Base-by-base conservation (phyloP, 352 stramenopile species). In the Globisporangium recalcitrans region DNA sequence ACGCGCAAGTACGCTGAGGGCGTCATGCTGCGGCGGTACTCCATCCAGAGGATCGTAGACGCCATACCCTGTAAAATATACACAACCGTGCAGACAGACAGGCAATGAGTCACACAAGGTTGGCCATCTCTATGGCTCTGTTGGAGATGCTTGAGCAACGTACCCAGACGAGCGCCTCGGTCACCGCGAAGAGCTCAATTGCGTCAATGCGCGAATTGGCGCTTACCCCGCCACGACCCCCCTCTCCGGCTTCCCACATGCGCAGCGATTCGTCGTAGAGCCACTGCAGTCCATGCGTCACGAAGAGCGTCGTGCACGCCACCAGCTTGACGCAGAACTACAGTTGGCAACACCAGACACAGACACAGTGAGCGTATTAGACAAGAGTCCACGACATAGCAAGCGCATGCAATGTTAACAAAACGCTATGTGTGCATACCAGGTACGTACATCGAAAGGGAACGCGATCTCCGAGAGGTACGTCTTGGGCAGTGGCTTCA, bases 401-500 rank as follows among this genome's bases (percentile, higher is more conserved):
- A n/a, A 13, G 11, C 55, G 1, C n/a, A 56, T 27, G 4, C 21
- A 48, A 31, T 9, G 13, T 2, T n/a, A 59, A 5, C 19, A 1
- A 13, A 42, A 42, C 6, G 36, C 10, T 9, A 1, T 9, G 6
- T 46, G 38, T 3, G 16, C 16, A 21, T 21, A n/a, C n/a, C n/a
- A n/a, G n/a, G n/a, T n/a, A 78, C 76, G 47, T 58, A 89, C 82
- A 46, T 91, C 79, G n/a, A 80, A 57, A 1, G 82, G 82, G 64
- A 89, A 89, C 4, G 75, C 74, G 49, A 91, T 91, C 65, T 91
- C 82, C 1, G 82, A 91, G 29, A 91, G 70, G 54, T 91, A 91
- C 13, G 82, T 91, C 74, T 82, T 91, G 38, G 82, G 74, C 53
- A 83, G 70, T 0, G 78, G 72, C 53, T 65, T 65, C 7, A 91